Conservation (phyloP, 2,329 filamentous ascomycete genomes). For the Neurospora sp. region DNA sequence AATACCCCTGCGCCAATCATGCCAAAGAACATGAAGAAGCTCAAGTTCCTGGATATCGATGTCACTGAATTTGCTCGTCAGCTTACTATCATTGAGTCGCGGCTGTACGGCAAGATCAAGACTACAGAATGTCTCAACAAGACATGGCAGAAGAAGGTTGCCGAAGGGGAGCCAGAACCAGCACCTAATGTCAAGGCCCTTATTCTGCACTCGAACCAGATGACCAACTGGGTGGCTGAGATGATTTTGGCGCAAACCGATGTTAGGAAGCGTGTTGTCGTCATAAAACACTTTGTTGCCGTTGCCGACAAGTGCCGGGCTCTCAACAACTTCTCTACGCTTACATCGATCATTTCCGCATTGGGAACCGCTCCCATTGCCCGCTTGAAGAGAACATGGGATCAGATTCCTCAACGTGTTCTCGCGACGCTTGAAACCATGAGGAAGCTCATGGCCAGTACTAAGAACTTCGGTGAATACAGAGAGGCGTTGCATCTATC, state of each 20-base stretch:
- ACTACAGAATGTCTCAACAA: slow-evolving; percentile 95
- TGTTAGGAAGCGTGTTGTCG: slow-evolving; percentile 89
- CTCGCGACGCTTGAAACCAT: slow-evolving; percentile 75
- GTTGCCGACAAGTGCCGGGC: slow-evolving; percentile 96
- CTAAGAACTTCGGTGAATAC: slow-evolving; percentile 97
- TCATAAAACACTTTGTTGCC: slow-evolving; percentile 96
- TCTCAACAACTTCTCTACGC: slow-evolving; percentile 92
- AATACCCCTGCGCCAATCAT: slow-evolving; percentile 81
- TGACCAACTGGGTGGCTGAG: slow-evolving; percentile 98
- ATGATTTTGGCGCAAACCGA: slow-evolving; percentile 96
- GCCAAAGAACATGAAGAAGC: slow-evolving; percentile 98
- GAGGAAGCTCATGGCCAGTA: slow-evolving; percentile 91
- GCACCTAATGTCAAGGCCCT: slow-evolving; percentile 91
- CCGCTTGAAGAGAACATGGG: slow-evolving; percentile 87
- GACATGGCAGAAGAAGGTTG: slow-evolving; percentile 95
- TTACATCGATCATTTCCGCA: slow-evolving; percentile 96
- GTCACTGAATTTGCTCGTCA: slow-evolving; percentile 94
- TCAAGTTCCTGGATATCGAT: slow-evolving; percentile 97
- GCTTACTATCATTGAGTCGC: slow-evolving; percentile 91
- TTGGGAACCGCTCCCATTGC: slow-evolving; percentile 91
- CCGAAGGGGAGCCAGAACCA: slow-evolving; percentile 69
- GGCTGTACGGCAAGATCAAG: slow-evolving; percentile 90
- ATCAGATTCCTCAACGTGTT: slow-evolving; percentile 79
- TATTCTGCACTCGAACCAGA: slow-evolving; percentile 94
- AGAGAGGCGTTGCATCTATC: slow-evolving; percentile 84